Conservation (phyloP, 768 basidiomycete genomes). For the Tylopilus intermedius region DNA sequence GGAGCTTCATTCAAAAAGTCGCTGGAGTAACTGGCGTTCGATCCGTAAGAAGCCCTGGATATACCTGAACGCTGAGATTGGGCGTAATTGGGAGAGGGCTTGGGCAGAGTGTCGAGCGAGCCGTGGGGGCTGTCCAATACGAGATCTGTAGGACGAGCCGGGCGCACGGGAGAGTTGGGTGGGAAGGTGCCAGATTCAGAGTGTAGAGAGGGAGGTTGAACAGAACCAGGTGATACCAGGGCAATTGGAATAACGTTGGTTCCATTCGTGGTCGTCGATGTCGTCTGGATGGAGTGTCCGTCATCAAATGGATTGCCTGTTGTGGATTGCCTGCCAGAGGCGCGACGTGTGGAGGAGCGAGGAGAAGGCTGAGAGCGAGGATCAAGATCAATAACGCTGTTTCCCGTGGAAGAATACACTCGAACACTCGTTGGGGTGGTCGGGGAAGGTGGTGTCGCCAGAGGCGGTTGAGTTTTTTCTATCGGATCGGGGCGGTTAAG, state of each 20-base stretch:
- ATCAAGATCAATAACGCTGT: conserved; percentile 57
- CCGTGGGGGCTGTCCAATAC: conserved; percentile 60
- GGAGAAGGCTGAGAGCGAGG: conserved; percentile 42
- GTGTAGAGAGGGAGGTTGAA: conserved; percentile 28
- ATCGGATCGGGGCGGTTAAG: conserved; percentile 79
- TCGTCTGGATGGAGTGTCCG: conserved; percentile 72
- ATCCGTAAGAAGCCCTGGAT: conserved; percentile 66
- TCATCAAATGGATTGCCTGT: conserved; percentile 72
- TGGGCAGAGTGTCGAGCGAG: conserved; percentile 46
- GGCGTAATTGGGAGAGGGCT: conserved; percentile 34
- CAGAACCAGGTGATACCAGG: conserved; percentile 59
- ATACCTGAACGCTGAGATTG: conserved; percentile 51
- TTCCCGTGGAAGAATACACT: conserved; percentile 44
- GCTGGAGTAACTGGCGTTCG: conserved; percentile 69
- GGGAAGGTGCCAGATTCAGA: conserved; percentile 27
- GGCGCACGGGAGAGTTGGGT: conserved; percentile 46
- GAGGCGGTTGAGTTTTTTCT: conserved; percentile 45
- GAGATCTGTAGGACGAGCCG: conserved; percentile 55
- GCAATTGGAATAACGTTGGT: conserved; percentile 89
- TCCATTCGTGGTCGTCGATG: conserved; percentile 63
- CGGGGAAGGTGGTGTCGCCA: conserved; percentile 14
- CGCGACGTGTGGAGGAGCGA: conserved; percentile 1
- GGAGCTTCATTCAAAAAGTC: conserved; percentile 79
- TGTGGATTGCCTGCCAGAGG: conserved; percentile 19
- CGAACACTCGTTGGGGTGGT: conserved; percentile 33